phyloP scores from a whole-genome alignment of 2,329 filamentous ascomycete species.

The Hypomyces rosellus region DNA sequence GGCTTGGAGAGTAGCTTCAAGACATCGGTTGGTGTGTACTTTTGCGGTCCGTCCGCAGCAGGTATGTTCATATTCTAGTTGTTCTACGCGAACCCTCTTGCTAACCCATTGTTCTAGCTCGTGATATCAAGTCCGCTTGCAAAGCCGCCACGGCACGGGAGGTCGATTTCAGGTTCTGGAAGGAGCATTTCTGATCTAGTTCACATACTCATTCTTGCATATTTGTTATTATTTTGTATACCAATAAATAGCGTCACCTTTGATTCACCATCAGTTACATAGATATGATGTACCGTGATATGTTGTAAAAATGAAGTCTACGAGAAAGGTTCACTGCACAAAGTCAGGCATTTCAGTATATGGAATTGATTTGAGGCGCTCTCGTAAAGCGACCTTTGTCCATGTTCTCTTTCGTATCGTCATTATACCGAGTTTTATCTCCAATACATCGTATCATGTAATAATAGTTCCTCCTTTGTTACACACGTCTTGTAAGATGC shows the following conservation, averaged over 20 bases:
- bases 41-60: conserved; percentile 79
- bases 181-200: conserved; percentile 69
- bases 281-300: too few species aligned
- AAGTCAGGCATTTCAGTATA: too few species aligned
- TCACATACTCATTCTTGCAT: not conserved
- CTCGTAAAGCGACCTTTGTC: too few species aligned
- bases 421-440: too few species aligned
- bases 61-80: conserved; percentile 35
- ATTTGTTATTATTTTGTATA: not conserved
- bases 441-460: too few species aligned
- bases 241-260: not conserved
- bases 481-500: too few species aligned
- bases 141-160: conserved; percentile 66
- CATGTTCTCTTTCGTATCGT: too few species aligned
- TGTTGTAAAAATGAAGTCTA: too few species aligned
- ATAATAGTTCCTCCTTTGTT: too few species aligned
- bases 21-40: conserved; percentile 94
- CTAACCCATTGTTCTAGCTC: conserved; percentile 49
- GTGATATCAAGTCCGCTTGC: conserved; percentile 78
- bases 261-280: too few species aligned
- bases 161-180: conserved; percentile 97
- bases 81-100: not conserved
- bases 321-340: too few species aligned
- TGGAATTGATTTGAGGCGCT: too few species aligned
- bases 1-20: conserved; percentile 70